Evolutionary conservation across 495 filamentous ascomycete species (phyloP), one percentile per base, ranked within the genome.

Genomic region (Aspergillus conjunctus): DNA sequence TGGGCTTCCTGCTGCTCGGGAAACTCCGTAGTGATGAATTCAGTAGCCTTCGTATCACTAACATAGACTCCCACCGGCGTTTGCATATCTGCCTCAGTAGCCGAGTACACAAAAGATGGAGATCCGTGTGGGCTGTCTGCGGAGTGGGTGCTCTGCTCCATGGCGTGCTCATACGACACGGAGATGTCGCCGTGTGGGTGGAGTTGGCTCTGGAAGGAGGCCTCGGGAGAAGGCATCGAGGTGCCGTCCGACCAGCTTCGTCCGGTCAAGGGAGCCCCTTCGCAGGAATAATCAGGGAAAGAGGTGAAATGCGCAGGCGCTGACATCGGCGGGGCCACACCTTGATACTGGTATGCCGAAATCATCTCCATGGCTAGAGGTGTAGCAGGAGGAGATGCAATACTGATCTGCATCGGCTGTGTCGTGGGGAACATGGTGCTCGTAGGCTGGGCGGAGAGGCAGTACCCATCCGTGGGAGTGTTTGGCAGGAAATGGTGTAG

Each of bases 341-440:
- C 67, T 15, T 77, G 74, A 37, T 77, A 80, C 11, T 68, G 66
- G 56, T 77, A 76, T 4, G 74, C 65, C 4, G 75, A 70, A 17
- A 74, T 61, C 51, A 72, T 60, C 44, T 80, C 75, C 62, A 79
- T 66, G 22, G 68, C 68, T 51, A 81, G 26, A 0, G 79, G 79
- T 3, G 79, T 82, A 12, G 76, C 67, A 3, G 79, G 79, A 41
- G 79, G 79, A 2, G 79, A 82, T 26, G 74, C 75, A 50, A 81
- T 74, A 51, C 76, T 78, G 33, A 79, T 73, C 60, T 77, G 77
- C 75, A 77, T 76, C 7, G 76, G 68, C 57, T 79, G 77, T 22
- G 76, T 74, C 32, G 72, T 69, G 30, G 77, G 72, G 65, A 78
- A 78, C 56, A 77, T 67, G 20, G 76, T 66, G 52, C 66, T 69